Base-by-base conservation (phyloP, 306 rosid species). In the Castanea mollissima region DNA sequence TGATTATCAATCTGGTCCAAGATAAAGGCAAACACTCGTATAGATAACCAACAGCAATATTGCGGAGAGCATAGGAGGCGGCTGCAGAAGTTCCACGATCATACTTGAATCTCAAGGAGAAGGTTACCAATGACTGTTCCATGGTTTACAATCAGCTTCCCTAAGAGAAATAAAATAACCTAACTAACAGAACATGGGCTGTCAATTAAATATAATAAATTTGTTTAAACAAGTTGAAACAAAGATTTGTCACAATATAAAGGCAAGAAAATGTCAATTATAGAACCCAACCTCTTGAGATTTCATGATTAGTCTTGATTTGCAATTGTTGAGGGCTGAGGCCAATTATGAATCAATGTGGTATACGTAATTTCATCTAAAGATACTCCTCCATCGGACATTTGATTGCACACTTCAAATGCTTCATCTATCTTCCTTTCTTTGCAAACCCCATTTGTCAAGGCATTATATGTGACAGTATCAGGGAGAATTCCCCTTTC, bases 1-100 rank as follows among this genome's bases (percentile, higher is more conserved):
- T 96, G 99, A 87, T 93, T 96, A 85, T 93, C 98, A 74, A 96
- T 96, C 87, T 93, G 98, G 86, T 96, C 91, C 96, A 96, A 89
- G 83, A 96, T 96, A 84, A 96, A 67, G 96, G 99, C 88, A 96
- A 88, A 91, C 88, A 93, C 85, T 90, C 93, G 41, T 95, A 88
- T 19, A 96, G 94, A 83, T 96, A 93, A 63, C 98, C 99, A 78
- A 96, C 98, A 81, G 98, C 98, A 84, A 93, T 90, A 85, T 96
- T 91, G 49, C 99, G 94, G 78, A 96, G 97, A 73, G 99, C 97
- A 59, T 93, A 96, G 29, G 99, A 96, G 49, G 99, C 98, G 49
- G 99, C 98, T 31, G 99, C 99, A 83, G 21, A 15, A 32, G 44
- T 16, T 29, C 70, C 18, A 32, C 0, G 1, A 31, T 64, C 70